phyloP scores from a whole-genome alignment of 1,284 basidiomycete genomes.

The Mycosarcoma maydis region DNA sequence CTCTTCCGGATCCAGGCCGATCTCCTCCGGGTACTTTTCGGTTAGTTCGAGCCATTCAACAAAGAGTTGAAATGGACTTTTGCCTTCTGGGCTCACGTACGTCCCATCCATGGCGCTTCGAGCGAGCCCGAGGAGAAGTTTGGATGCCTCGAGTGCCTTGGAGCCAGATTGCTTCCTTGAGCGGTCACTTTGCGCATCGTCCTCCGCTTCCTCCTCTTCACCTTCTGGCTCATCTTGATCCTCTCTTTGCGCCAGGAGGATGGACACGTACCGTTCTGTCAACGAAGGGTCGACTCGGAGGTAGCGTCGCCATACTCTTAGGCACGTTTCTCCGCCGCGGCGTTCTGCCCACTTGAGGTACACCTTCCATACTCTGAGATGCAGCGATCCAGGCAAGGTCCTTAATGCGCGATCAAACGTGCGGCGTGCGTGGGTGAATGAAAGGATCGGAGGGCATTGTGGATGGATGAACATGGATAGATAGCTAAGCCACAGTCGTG shows the following conservation, averaged over 20 bases:
- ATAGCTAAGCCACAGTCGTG: conserved; percentile 93
- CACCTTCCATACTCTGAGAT: conserved; percentile 89
- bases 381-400: conserved; percentile 91
- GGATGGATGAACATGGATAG: conserved; percentile 89
- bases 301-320: conserved; percentile 89
- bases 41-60: conserved; percentile 92
- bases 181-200: conserved; percentile 11
- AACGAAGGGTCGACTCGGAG: conserved; percentile 72
- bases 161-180: conserved; percentile 1
- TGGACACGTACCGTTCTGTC: conserved; percentile 61
- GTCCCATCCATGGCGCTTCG: conserved; percentile 83
- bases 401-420: conserved; percentile 95
- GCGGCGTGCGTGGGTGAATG: conserved; percentile 87
- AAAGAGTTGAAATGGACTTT: conserved; percentile 93
- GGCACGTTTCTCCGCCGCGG: conserved; percentile 83
- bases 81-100: conserved; percentile 88
- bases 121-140: conserved; percentile 83
- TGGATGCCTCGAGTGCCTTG: conserved; percentile 89
- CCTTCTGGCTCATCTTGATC: conserved; percentile 43
- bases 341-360: conserved; percentile 94
- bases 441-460: conserved; percentile 82
- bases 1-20: conserved; percentile 85
- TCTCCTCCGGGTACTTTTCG: conserved; percentile 88
- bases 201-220: conserved; percentile 34
- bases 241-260: conserved; percentile 53